Evolutionary conservation across 164 flowering plant genomes (phyloP), one percentile per base, ranked within the genome.

Genomic region (Annona cherimola): DNA sequence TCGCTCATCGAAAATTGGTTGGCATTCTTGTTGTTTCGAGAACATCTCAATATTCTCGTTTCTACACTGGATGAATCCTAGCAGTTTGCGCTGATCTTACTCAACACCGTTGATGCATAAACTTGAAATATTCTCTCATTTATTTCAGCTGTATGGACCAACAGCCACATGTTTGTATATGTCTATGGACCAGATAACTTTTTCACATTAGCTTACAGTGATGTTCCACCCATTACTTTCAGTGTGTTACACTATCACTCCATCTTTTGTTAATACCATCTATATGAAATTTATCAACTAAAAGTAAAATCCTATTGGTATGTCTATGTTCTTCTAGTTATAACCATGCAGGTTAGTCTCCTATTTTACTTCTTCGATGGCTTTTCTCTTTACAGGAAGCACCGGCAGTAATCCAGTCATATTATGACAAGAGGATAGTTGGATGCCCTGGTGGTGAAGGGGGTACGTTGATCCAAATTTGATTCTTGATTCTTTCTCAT

Each of bases 381-480:
- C 65, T 41, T 20, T 20, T 40, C 18, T 66, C 11, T 73, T 66
- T 82, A 78, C 68, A 89, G 91, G 91, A 89, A 77, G 79, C 80
- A 57, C 91, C 94, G 73, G 90, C 94, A 71, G 75, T 89, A 42
- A 63, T 89, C 2, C 76, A 86, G 71, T 89, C 94, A n/a, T 68
- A 63, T 72, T 87, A 77, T 75, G 81, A 87, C 84, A 83, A 81
- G 76, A 85, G 94, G 80, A 81, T 87, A 66, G 91, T 89, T 50
- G 94, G 94, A 66, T 89, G 94, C 75, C 91, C 94, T 69, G 91
- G 94, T 42, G 91, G 83, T 74, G 94, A 86, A 81, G 91, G 87
- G 44, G 90, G 91, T 87, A 72, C 57, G 5, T 43, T 5, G 54
- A n/a, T 35, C 19, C 35, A 26, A 26, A 26, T 26, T 26, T 0